Evolutionary conservation across 2,329 filamentous ascomycete species (phyloP).

Genomic region (Scopulariopsis brevicaulis): DNA sequence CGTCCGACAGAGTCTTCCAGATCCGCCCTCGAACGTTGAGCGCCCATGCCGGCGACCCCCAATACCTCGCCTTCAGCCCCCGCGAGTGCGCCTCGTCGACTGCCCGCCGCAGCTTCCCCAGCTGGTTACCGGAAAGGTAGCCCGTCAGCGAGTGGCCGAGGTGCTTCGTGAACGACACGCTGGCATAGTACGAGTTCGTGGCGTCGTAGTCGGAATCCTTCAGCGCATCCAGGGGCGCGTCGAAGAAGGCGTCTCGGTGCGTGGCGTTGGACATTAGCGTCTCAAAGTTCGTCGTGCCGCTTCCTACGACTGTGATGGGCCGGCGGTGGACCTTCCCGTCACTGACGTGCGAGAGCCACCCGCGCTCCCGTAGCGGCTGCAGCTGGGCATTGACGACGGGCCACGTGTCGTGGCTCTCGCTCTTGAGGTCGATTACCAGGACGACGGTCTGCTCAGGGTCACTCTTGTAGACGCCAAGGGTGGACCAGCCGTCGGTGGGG

Average conservation of each 20-base stretch:
- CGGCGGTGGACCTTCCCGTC: conserved; percentile 32
- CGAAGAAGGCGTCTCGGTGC: conserved; percentile 53
- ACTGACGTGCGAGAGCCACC: conserved; percentile 44
- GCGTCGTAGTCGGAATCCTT: conserved; percentile 25
- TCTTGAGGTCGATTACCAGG: conserved; percentile 62
- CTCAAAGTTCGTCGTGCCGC: conserved; percentile 51
- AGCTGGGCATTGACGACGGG: conserved; percentile 32
- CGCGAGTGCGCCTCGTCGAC: conserved; percentile 35
- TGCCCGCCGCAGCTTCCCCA: conserved; percentile 29
- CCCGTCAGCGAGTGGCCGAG: conserved; percentile 39
- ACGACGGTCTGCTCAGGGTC: conserved; percentile 41
- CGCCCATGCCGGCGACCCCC: conserved; percentile 49
- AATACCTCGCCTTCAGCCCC: conserved; percentile 47
- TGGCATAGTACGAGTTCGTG: conserved; percentile 57
- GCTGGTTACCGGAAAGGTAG: conserved; percentile 30
- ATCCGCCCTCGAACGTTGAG: conserved; percentile 38
- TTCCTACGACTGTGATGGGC: conserved; percentile 58
- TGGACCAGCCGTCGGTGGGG: background rate
- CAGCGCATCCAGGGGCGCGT: conserved; percentile 45
- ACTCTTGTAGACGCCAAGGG: conserved; percentile 41
- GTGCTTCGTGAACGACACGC: conserved; percentile 38
- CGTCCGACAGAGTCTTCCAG: conserved; percentile 42
- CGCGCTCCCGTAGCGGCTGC: conserved; percentile 42
- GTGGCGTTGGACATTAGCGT: conserved; percentile 37
- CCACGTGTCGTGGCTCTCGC: conserved; percentile 36